Conservation (phyloP, 2,329 filamentous ascomycete species). For the Claviceps citrina region DNA sequence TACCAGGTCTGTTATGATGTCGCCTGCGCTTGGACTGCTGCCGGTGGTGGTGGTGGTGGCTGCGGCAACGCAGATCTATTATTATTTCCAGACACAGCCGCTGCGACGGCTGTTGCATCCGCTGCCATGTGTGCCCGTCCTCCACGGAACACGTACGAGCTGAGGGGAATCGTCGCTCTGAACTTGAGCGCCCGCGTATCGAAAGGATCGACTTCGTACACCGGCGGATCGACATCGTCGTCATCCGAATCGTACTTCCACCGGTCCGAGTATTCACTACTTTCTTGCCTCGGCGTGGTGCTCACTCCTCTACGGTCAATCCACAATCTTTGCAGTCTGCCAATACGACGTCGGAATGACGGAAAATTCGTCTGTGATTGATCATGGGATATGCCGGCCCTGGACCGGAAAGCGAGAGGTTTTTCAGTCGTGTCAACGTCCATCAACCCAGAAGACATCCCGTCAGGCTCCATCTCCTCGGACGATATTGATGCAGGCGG, state of each 20-base stretch:
- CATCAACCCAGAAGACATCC: slow-evolving; percentile 29
- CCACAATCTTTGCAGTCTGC: slow-evolving; percentile 70
- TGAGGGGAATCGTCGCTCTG: slow-evolving; percentile 41
- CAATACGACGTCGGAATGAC: slow-evolving; percentile 69
- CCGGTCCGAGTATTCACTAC: slow-evolving; percentile 40
- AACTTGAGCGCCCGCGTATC: slow-evolving; percentile 45
- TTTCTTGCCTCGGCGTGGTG: slow-evolving; percentile 29
- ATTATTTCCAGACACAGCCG: slow-evolving; percentile 7
- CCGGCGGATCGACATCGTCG: slow-evolving; percentile 62
- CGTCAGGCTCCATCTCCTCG: slow-evolving; percentile 40
- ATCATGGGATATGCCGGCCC: slow-evolving; percentile 23
- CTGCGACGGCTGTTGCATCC: slow-evolving; percentile 13
- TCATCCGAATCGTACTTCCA: slow-evolving; percentile 85
- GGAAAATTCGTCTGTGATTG: slow-evolving; percentile 32
- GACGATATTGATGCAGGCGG: slow-evolving; percentile 42
- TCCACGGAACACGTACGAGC: slow-evolving; percentile 25
- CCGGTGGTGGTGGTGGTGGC: slow-evolving; percentile 7
- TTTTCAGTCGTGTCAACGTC: slow-evolving; percentile 17
- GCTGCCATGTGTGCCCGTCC: slow-evolving; percentile 20
- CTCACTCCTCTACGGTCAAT: slow-evolving; percentile 66
- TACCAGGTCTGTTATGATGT: slow-evolving; percentile 9
- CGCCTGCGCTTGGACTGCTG: slow-evolving; percentile 12
- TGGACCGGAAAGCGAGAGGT: slow-evolving; percentile 30
- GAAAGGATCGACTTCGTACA: slow-evolving; percentile 62
- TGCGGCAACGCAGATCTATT: neutral